A percentile compares a stretch with the other conserved stretches of the same genome.
These are phyloP conservation scores for Fraxinus cuspidata DNA, from an alignment of 257 asterid species.

Conservation along the genomic window DNA sequence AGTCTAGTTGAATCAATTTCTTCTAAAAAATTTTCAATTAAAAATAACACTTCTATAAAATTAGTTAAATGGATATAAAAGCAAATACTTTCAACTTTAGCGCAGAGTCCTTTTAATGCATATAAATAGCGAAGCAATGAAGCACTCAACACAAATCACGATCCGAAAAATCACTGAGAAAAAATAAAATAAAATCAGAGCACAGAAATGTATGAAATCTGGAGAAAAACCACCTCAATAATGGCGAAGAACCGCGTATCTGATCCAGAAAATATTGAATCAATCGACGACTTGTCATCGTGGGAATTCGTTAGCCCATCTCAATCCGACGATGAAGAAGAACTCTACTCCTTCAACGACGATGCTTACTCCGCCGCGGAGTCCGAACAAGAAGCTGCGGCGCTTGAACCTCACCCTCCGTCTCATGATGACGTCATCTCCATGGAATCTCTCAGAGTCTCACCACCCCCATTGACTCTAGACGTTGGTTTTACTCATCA, in stretches of 20 bases:
- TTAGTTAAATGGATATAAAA: too few species aligned
- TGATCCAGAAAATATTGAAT: not conserved
- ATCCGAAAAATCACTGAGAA: not conserved
- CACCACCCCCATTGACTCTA: slow-evolving; percentile 29
- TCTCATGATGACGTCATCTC: slow-evolving; percentile 23
- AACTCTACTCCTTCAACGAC: slow-evolving; percentile 40
- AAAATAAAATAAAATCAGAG: not conserved
- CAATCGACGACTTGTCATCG: slow-evolving; percentile 40
- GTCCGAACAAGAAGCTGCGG: slow-evolving; percentile 14
- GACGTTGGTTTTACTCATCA: slow-evolving; percentile 17
- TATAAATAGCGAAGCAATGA: not conserved
- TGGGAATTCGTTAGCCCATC: slow-evolving; percentile 77
- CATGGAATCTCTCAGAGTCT: slow-evolving; percentile 29
- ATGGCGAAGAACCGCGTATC: slow-evolving; percentile 41
- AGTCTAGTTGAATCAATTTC: fast-evolving
- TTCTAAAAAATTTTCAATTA: too few species aligned
- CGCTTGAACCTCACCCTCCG: slow-evolving; percentile 2
- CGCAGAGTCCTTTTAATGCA: not conserved
- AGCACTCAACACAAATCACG: not conserved
- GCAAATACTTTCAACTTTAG: too few species aligned
- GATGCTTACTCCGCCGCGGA: slow-evolving; percentile 12
- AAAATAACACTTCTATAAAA: too few species aligned
- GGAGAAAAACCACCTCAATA: slow-evolving; percentile 39
- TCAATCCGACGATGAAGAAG: slow-evolving; percentile 58
- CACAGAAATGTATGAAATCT: slow-evolving; percentile 37